These are phyloP conservation scores for Inga leiocalycina DNA, from an alignment of 306 rosid species.

Conservation along the genomic window DNA sequence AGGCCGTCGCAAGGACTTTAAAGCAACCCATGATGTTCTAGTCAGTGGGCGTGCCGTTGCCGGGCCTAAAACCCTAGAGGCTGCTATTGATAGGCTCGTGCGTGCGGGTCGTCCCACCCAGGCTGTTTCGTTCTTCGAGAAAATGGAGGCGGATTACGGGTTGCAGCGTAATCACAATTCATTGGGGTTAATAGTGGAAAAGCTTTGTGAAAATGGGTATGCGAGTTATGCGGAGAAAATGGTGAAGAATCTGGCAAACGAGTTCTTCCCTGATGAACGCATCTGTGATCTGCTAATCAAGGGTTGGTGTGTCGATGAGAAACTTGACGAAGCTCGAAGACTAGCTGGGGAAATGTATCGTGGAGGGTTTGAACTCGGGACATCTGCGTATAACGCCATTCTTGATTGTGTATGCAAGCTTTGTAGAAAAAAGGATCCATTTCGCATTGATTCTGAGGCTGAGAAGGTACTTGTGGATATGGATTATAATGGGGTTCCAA, in stretches of 20 bases:
- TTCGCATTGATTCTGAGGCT: conserved; percentile 64
- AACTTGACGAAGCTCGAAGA: conserved; percentile 71
- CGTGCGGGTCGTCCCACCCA: conserved; percentile 63
- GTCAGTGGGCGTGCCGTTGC: conserved; percentile 26
- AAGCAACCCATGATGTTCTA: conserved; percentile 62
- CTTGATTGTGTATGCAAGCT: conserved; percentile 74
- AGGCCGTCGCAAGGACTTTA: conserved; percentile 82
- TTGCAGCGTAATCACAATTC: conserved; percentile 57
- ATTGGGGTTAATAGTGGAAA: conserved; percentile 59
- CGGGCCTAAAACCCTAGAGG: conserved; percentile 57
- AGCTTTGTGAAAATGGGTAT: conserved; percentile 66
- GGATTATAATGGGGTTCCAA: conserved; percentile 70
- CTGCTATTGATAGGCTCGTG: conserved; percentile 63
- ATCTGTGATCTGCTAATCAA: conserved; percentile 63
- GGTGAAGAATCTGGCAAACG: conserved; percentile 71
- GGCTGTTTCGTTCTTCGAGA: conserved; percentile 66
- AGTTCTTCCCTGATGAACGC: conserved; percentile 64
- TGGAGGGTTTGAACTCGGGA: conserved; percentile 79
- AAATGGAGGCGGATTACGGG: conserved; percentile 79
- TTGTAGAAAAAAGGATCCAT: conserved; percentile 75
- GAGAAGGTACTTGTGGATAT: conserved; percentile 66
- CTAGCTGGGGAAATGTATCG: conserved; percentile 81
- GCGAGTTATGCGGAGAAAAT: conserved; percentile 74
- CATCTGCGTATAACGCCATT: conserved; percentile 66
- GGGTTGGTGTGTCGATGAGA: conserved; percentile 75